Evolutionary conservation across 1,284 basidiomycete genomes (phyloP), one percentile per base, ranked within the genome.

Genomic region (Gymnopus androsaceus): DNA sequence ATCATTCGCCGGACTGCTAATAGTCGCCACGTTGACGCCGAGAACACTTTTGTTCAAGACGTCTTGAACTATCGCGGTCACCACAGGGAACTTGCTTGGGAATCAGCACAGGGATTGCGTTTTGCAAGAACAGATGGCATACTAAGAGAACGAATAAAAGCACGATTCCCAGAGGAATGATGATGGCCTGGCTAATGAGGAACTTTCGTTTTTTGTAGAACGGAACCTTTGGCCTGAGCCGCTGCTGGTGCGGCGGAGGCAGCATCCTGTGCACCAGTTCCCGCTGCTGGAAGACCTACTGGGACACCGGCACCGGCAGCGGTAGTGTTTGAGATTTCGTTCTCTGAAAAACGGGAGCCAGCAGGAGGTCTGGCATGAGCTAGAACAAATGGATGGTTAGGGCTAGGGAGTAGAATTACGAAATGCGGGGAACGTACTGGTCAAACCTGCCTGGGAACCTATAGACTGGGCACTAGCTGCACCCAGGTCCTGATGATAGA

Each of bases 1-100:
- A 9, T 63, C 67, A 59, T 87, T 87, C 14, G 73, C 64, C 5
- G 84, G 79, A 30, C 68, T 71, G 0, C 70, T 72, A 52, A 87
- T 86, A 4, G 69, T 68, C 4, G 79, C 83, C 21, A 66, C 64
- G 36, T 83, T 72, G 37, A 88, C 71, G 51, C 81, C 73, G 37
- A 88, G 69, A 14, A 75, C 75, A 34, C 77, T 72, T 42, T 75
- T 72, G 59, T 85, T 82, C 25, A 88, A 77, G 27, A 87, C 77
- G 28, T 82, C 75, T 60, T 87, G 85, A 28, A 80, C 76, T 57
- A 88, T 84, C 37, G 86, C 85, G 47, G 72, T 75, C 54, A 88
- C 72, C 55, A 88, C 82, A 4, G 86, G 85, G 66, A 80, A 88
- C 44, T 46, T 46, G 28, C 15, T 3, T 8, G 17, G 8, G n/a